Conservation (phyloP, 257 asterid genomes). For the Capsicum pubescens region DNA sequence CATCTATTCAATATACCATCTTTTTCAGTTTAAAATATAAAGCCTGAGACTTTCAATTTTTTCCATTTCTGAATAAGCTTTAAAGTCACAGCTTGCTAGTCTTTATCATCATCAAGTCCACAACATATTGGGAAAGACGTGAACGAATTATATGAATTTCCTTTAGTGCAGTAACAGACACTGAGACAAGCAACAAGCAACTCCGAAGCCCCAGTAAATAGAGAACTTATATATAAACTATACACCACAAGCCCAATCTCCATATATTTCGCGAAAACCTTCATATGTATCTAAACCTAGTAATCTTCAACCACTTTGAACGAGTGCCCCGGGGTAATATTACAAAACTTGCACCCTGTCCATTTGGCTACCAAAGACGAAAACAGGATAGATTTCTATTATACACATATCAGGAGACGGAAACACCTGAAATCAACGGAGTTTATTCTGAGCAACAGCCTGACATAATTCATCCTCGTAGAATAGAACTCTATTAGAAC, state of each 20-base stretch:
- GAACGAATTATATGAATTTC: background rate
- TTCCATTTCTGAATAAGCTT: too few species aligned
- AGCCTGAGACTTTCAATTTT: background rate
- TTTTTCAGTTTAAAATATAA: background rate
- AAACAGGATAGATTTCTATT: slow-evolving; percentile 21
- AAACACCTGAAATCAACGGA: slow-evolving; percentile 52
- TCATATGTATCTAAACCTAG: slow-evolving; percentile 13
- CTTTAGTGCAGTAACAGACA: background rate
- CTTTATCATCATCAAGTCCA: too few species aligned
- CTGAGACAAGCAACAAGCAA: background rate
- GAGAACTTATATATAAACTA: slow-evolving; percentile 16
- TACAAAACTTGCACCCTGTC: slow-evolving; percentile 18
- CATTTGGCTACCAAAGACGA: background rate
- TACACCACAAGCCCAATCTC: slow-evolving; percentile 28
- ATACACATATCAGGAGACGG: slow-evolving; percentile 19
- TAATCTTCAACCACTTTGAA: slow-evolving; percentile 9
- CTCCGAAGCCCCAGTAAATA: slow-evolving; percentile 12
- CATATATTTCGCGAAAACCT: slow-evolving; percentile 20
- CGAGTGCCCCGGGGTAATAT: slow-evolving; percentile 4
- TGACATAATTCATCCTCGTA: slow-evolving; percentile 96
- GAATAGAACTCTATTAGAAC: slow-evolving; percentile 82
- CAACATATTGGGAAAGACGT: too few species aligned
- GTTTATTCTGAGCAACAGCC: slow-evolving; percentile 98
- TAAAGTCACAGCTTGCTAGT: too few species aligned
- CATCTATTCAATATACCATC: background rate